A percentile compares a stretch with the other conserved stretches of the same genome.
Evolutionary conservation across 495 filamentous ascomycete genomes (phyloP).

Genomic region (Penicillium daleae): DNA sequence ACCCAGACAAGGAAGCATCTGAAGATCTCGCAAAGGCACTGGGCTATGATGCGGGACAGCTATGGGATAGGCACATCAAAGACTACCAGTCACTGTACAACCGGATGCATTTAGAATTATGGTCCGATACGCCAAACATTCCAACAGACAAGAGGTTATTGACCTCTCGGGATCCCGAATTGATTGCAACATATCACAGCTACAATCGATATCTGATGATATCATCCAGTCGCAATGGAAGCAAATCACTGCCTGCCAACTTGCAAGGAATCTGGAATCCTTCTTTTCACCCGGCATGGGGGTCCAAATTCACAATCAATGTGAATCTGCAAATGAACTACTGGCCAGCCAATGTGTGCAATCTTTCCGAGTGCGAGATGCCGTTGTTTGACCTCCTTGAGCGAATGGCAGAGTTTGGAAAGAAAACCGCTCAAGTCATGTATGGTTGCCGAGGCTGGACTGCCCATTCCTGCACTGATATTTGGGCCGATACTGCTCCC

Average conservation of each 20-base stretch:
- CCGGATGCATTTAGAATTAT: constrained; percentile 37
- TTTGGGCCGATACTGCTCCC: constrained; percentile 54
- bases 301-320: constrained; percentile 60
- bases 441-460: constrained; percentile 54
- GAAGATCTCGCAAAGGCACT: constrained; percentile 32
- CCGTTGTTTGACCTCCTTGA: constrained; percentile 49
- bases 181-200: constrained; percentile 50
- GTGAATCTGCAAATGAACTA: constrained; percentile 67
- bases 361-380: constrained; percentile 39
- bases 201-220: constrained; percentile 54
- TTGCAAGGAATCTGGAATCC: constrained; percentile 63
- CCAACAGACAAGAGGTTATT: constrained; percentile 37
- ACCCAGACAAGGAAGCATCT: constrained; percentile 29
- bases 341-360: constrained; percentile 53
- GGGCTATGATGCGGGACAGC: constrained; percentile 16
- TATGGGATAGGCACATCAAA: constrained; percentile 33
- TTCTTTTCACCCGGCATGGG: constrained; percentile 54
- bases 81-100: constrained; percentile 41
- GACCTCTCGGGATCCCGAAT: constrained; percentile 34
- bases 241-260: constrained; percentile 54
- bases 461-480: constrained; percentile 53
- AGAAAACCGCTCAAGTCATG: constrained; percentile 46
- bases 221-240: constrained; percentile 44
- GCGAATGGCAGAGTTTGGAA: constrained; percentile 37
- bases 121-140: constrained; percentile 23